Conservation (phyloP, 192 early-diverging fungal species). For the Nowakowskiella sp. region DNA sequence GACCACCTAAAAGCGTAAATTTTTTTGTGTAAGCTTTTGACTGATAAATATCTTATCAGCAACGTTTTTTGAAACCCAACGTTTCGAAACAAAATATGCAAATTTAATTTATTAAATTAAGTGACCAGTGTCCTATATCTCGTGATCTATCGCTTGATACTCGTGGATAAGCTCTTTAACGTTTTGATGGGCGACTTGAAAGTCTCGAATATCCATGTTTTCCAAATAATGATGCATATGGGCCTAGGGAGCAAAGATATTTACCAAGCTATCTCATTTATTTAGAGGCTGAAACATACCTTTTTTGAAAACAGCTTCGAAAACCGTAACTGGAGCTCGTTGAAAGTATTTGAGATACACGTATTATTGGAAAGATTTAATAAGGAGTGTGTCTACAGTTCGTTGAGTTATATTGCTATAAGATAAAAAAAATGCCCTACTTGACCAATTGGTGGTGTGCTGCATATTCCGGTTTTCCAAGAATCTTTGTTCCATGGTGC, state of each 20-base stretch:
- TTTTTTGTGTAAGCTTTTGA: too few relatives aligned
- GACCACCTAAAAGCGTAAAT: too few relatives aligned
- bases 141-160: neutral
- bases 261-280: slow-evolving; percentile 2
- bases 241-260: slow-evolving; percentile 23
- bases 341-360: slow-evolving; percentile 27
- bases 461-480: slow-evolving; percentile 56
- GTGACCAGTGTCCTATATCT: too few relatives aligned
- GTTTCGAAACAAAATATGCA: too few relatives aligned
- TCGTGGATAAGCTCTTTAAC: slow-evolving; percentile 4
- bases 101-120: too few relatives aligned
- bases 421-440: slow-evolving; percentile 15
- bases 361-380: slow-evolving; percentile 45
- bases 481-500: slow-evolving; percentile 44
- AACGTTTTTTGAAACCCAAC: too few relatives aligned
- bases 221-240: slow-evolving; percentile 49
- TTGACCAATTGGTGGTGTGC: slow-evolving; percentile 41
- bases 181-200: slow-evolving; percentile 9
- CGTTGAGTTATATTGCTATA: neutral
- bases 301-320: slow-evolving; percentile 41
- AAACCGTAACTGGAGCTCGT: slow-evolving; percentile 26
- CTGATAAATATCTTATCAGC: too few relatives aligned
- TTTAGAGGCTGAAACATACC: slow-evolving; percentile 13
- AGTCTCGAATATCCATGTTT: slow-evolving; percentile 39
- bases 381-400: slow-evolving; percentile 24